These are phyloP conservation scores for Citrullus mucosospermus DNA, from an alignment of 306 rosid genomes.

Conservation along the genomic window DNA sequence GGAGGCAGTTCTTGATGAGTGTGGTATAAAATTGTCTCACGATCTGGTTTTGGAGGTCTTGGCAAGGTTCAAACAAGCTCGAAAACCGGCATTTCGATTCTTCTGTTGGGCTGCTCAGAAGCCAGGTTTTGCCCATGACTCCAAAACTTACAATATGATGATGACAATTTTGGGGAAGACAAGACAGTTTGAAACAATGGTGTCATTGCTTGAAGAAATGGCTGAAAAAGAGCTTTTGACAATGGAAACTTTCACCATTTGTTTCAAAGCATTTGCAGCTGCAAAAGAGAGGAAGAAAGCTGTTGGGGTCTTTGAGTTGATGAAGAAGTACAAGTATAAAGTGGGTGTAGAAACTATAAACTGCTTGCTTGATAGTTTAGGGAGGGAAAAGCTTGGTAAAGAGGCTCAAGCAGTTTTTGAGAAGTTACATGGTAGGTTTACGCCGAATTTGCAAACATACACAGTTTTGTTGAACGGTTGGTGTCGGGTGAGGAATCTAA, in stretches of 20 bases:
- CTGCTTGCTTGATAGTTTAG: constrained; percentile 74
- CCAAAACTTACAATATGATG: constrained; percentile 54
- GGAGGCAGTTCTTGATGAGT: constrained; percentile 84
- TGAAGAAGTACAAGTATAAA: constrained; percentile 57
- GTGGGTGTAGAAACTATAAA: constrained; percentile 55
- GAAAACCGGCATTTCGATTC: constrained; percentile 85
- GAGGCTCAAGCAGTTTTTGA: constrained; percentile 72
- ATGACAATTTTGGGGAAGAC: constrained; percentile 70
- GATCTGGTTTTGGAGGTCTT: constrained; percentile 75
- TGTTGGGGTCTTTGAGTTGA: constrained; percentile 66
- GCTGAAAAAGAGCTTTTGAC: constrained; percentile 61
- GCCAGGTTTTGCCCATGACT: constrained; percentile 55
- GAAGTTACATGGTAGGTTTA: constrained; percentile 49
- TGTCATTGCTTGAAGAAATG: constrained; percentile 77
- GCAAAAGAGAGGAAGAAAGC: constrained; percentile 86
- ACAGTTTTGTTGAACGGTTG: constrained; percentile 69
- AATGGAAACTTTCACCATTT: constrained; percentile 64
- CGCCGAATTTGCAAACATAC: constrained; percentile 50
- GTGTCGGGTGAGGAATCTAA: constrained; percentile 58
- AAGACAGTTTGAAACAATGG: constrained; percentile 88
- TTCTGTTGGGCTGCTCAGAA: constrained; percentile 73
- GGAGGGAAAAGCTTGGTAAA: constrained; percentile 59
- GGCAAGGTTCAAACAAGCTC: constrained; percentile 61
- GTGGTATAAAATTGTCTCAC: constrained; percentile 41
- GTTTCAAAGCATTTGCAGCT: constrained; percentile 64